A percentile compares a stretch with the other conserved stretches of the same genome.
These are phyloP conservation scores for Baudoinia panamericana DNA, from an alignment of 495 filamentous ascomycete genomes.

Conservation along the genomic window DNA sequence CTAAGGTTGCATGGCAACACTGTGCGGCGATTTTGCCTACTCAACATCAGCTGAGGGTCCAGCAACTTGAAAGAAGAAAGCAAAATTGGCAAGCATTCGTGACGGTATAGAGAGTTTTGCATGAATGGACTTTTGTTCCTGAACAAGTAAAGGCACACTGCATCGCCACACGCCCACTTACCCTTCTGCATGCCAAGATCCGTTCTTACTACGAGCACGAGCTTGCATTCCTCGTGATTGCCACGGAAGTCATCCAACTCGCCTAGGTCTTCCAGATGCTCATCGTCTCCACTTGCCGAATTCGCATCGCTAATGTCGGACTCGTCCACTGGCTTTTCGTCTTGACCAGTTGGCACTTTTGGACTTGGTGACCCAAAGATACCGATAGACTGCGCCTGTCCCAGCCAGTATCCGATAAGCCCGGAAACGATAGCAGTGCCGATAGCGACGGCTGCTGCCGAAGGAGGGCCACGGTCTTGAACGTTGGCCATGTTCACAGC, in stretches of 20 bases:
- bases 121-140: slow-evolving; percentile 1
- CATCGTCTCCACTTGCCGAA: slow-evolving; percentile 16
- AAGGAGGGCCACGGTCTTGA: slow-evolving; percentile 27
- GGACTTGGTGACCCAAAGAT: slow-evolving; percentile 23
- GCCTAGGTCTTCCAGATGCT: slow-evolving; percentile 21
- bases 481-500: slow-evolving; percentile 11
- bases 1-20: slow-evolving; percentile 87
- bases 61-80: background rate
- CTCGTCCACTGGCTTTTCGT: slow-evolving; percentile 11
- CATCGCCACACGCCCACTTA: slow-evolving; percentile 28
- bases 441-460: slow-evolving; percentile 27
- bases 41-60: slow-evolving; percentile 3
- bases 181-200: slow-evolving; percentile 96
- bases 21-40: slow-evolving; percentile 95
- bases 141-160: slow-evolving; percentile 6
- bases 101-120: too few species aligned
- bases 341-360: background rate
- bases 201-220: slow-evolving; percentile 82
- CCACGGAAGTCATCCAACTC: slow-evolving; percentile 27
- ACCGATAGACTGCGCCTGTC: slow-evolving; percentile 31
- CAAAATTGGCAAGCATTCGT: background rate
- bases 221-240: slow-evolving; percentile 70
- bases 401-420: slow-evolving; percentile 31
- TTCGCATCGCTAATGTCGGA: slow-evolving; percentile 18
- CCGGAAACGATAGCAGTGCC: slow-evolving; percentile 29